Evolutionary conservation across 495 filamentous ascomycete species (phyloP), one percentile per base, ranked within the genome.

Genomic region (Neurospora sp.): DNA sequence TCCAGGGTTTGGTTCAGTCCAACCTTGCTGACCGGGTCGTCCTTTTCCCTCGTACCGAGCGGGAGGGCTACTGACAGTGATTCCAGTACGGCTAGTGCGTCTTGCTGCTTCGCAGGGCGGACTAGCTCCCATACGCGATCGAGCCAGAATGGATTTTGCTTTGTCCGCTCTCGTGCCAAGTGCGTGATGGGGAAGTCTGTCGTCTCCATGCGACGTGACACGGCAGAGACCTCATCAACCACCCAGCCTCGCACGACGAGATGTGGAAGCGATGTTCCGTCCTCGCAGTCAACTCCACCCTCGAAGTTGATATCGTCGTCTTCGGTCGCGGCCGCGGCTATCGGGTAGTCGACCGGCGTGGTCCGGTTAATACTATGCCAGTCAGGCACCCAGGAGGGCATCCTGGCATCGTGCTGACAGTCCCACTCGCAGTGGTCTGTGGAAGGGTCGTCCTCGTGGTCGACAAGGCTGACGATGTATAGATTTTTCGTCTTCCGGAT

Each of bases 291-390:
- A 8, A 31, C 53, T 6, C 48, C 72, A 0, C 72, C 74, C 8
- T 37, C n/a, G 9, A 75, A 69, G 7, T 41, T 8, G 27, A 75
- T 75, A 3, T 38, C 27, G 27, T 31, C 37, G 35, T 73, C 71
- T n/a, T 45, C 31, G 10, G 22, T 40, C 4, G 1, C 40, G 3
- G 69, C 48, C 1, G 69, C 71, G 59, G 41, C 8, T 14, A 38
- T 20, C 9, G 69, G 69, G 40, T 70, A 75, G 22, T 71, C 48
- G n/a, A 73, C 17, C 20, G 74, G 74, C 40, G 74, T 75, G 9
- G 74, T 75, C 1, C 74, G 71, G 74, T 75, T 75, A 48, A 75
- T 75, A 71, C 71, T 73, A n/a, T 75, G 74, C 74, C 74, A 75
- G 71, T 75, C 74, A 20, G 74, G 71, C 45, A 73, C 74, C 74